These are phyloP conservation scores for Ustilago trichophora DNA, from an alignment of 1,284 basidiomycete species.

Conservation along the genomic window DNA sequence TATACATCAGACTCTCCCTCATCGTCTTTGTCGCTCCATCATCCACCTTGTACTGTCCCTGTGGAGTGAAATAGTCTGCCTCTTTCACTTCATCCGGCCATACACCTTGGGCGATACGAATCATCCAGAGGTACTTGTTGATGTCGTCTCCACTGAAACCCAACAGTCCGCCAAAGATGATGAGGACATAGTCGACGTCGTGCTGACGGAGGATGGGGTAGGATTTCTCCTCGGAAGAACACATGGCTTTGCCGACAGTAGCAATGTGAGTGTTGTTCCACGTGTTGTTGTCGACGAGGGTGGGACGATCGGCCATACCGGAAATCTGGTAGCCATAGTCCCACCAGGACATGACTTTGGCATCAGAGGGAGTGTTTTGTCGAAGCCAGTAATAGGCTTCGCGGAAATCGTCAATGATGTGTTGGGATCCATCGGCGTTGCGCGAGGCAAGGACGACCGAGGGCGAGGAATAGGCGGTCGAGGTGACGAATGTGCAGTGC, in stretches of 20 bases:
- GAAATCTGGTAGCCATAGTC: constrained; percentile 99
- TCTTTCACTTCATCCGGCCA: constrained; percentile 99
- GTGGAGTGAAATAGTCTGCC: constrained; percentile 87
- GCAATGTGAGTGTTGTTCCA: constrained; percentile 88
- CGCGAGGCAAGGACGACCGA: constrained; percentile 91
- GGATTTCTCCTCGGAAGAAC: constrained; percentile 88
- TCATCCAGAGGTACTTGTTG: constrained; percentile 91
- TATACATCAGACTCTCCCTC: constrained; percentile 88
- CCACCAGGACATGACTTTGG: constrained; percentile 99
- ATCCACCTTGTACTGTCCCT: constrained; percentile 93
- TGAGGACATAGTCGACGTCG: constrained; percentile 95
- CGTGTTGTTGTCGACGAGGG: constrained; percentile 98
- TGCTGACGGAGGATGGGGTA: constrained; percentile 97
- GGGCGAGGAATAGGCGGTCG: constrained; percentile 94
- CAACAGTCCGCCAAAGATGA: constrained; percentile 96
- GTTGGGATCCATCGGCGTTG: constrained; percentile 83
- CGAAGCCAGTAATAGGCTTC: constrained; percentile 99
- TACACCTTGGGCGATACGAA: constrained; percentile 94
- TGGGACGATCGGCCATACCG: constrained; percentile 97
- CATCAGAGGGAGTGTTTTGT: constrained; percentile 89
- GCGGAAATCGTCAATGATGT: constrained; percentile 99
- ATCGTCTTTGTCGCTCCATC: constrained; percentile 86
- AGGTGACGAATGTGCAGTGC: constrained; percentile 97
- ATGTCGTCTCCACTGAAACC: constrained; percentile 99
- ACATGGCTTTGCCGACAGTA: constrained; percentile 77